phyloP scores from a whole-genome alignment of 306 rosid species.

The Rosa rugosa region DNA sequence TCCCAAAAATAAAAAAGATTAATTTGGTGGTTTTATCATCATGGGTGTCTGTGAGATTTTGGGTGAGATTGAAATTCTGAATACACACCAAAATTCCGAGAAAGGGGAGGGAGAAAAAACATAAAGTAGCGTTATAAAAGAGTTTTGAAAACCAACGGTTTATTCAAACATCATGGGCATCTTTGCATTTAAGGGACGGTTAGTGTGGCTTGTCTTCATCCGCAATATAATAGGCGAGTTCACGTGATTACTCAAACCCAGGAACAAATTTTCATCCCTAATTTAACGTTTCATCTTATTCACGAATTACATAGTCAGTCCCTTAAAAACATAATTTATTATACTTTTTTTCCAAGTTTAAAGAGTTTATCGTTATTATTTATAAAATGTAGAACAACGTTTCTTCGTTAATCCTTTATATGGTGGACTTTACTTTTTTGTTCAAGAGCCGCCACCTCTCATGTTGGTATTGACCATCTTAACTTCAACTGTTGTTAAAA shows the following conservation, averaged over 20 bases:
- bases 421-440: too few relatives aligned
- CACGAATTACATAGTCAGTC: not conserved
- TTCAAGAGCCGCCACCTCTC: too few relatives aligned
- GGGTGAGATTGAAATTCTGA: too few relatives aligned
- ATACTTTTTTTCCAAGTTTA: too few relatives aligned
- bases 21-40: too few relatives aligned
- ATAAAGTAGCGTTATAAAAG: not conserved
- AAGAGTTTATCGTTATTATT: too few relatives aligned
- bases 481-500: not conserved
- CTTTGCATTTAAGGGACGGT: not conserved
- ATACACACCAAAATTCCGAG: not conserved
- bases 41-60: too few relatives aligned
- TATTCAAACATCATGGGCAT: not conserved
- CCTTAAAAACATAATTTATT: too few relatives aligned
- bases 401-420: too few relatives aligned
- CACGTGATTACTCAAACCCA: not conserved
- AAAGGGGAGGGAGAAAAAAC: not conserved
- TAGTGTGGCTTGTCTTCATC: not conserved
- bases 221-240: not conserved
- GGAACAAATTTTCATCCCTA: not conserved
- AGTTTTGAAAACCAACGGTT: not conserved
- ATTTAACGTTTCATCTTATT: not conserved
- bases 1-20: too few relatives aligned
- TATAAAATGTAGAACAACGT: too few relatives aligned
- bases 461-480: not conserved